Conservation (phyloP, 1,284 basidiomycete species). For the Mycena sp. region DNA sequence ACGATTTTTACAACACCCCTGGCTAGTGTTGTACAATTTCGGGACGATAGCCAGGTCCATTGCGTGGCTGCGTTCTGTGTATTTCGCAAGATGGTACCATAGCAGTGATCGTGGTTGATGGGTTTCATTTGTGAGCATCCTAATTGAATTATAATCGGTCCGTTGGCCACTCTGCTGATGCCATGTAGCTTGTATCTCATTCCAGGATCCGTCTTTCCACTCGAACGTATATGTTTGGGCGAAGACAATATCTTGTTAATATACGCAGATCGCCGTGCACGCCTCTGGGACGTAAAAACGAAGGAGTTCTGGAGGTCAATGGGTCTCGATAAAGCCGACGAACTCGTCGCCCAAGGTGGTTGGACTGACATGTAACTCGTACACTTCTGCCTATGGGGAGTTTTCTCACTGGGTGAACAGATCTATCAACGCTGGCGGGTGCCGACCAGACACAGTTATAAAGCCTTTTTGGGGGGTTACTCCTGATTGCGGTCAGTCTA, state of each 20-base stretch:
- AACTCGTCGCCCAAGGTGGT: constrained; percentile 72
- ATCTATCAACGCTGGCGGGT: constrained; percentile 18
- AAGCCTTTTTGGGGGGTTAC: constrained; percentile 11
- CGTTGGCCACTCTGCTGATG: constrained; percentile 22
- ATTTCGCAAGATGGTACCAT: constrained; percentile 85
- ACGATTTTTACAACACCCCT: constrained; percentile 76
- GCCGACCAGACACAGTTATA: constrained; percentile 20
- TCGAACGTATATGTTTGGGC: constrained; percentile 73
- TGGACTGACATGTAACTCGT: constrained; percentile 81
- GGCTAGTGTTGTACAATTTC: constrained; percentile 64
- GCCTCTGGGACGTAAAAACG: constrained; percentile 90
- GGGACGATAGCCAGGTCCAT: constrained; percentile 65
- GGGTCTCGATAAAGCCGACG: constrained; percentile 78
- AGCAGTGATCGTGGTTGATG: constrained; percentile 80
- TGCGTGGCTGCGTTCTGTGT: constrained; percentile 80
- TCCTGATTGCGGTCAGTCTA: constrained; percentile 28
- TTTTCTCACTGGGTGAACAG: constrained; percentile 5
- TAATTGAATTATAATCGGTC: constrained; percentile 3
- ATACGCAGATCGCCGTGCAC: constrained; percentile 81
- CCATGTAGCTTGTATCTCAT: constrained; percentile 74
- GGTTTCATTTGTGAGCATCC: constrained; percentile 76
- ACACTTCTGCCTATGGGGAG: neutral
- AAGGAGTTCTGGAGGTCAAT: constrained; percentile 90
- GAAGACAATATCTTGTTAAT: constrained; percentile 80
- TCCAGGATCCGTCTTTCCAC: constrained; percentile 76